Evolutionary conservation across 352 stramenopile species (phyloP).

Genomic region (Pythium insidiosum): DNA sequence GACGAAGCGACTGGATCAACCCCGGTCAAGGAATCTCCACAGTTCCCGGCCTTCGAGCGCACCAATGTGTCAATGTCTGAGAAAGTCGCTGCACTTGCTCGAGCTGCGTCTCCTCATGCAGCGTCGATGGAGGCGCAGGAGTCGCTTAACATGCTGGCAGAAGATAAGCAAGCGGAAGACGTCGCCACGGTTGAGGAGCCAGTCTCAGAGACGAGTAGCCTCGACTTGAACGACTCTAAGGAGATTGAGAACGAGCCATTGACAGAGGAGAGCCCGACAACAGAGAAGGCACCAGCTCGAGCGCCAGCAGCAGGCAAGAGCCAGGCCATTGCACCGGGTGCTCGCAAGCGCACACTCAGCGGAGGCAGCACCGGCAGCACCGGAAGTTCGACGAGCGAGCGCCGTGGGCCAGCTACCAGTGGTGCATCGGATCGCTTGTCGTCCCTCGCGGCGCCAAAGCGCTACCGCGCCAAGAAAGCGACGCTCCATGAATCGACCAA

Average conservation of each 20-base stretch:
- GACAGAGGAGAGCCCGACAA: neutral
- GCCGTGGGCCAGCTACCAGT: too few relatives aligned
- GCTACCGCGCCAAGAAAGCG: slow-evolving; percentile 12
- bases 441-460: slow-evolving; percentile 9
- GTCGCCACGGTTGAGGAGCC: too few relatives aligned
- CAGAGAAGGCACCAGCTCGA: neutral
- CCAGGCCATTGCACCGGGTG: neutral
- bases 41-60: slow-evolving; percentile 10
- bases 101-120: too few relatives aligned
- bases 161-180: too few relatives aligned
- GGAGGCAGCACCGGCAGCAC: neutral
- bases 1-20: slow-evolving; percentile 13
- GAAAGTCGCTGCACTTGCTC: too few relatives aligned
- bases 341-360: slow-evolving; percentile 11
- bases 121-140: too few relatives aligned
- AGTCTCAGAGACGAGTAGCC: too few relatives aligned
- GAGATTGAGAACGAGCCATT: neutral
- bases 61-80: too few relatives aligned
- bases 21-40: slow-evolving; percentile 9
- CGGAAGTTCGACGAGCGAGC: too few relatives aligned
- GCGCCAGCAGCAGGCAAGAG: slow-evolving; percentile 8
- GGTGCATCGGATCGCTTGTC: slow-evolving; percentile 3
- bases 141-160: too few relatives aligned
- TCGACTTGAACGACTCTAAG: too few relatives aligned
- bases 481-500: slow-evolving; percentile 13